Base-by-base conservation (phyloP, 345 rosid genomes). In the Dipteronia dyeriana region DNA sequence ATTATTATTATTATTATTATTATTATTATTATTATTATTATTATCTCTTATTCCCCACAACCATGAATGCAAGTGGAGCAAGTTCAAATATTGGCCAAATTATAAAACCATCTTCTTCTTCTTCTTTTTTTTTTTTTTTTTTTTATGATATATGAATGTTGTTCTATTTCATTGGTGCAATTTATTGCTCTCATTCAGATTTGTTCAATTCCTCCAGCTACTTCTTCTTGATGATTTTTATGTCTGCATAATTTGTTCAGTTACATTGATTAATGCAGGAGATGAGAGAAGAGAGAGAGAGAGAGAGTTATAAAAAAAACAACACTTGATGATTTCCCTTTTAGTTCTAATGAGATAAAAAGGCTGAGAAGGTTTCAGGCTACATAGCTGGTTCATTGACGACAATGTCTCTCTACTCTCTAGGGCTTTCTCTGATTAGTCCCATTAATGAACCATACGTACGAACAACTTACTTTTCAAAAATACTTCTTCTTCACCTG, bases 31-130 rank as follows among this genome's bases (percentile, higher is more conserved):
- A 31, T 84, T 34, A 34, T 61, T 34, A 34, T 34, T 34, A 34
- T 34, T 82, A 31, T 84, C 75, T 76, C 63, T 72, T 77, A 59
- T 74, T 75, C 65, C 79, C 73, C 78, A 70, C 75, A 78, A 79
- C 80, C 79, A 81, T 83, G 74, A 85, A 84, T 82, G 87, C 85
- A 80, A 78, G 81, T 80, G 87, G 79, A 68, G 68, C 68, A 66
- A 83, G 75, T 72, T 79, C 73, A 76, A 79, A 75, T 74, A 34
- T 34, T 34, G 38, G 70, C 29, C 41, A 34, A 34, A 34, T 34
- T 34, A 34, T 20, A 66, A 68, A 75, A 56, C 45, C 78, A 75
- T 74, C 73, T 51, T 60, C n/a, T n/a, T n/a, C n/a, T n/a, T n/a
- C n/a, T n/a, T n/a, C n/a, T n/a, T n/a, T n/a, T n/a, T n/a, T n/a